Evolutionary conservation across 2,329 filamentous ascomycete species (phyloP).

Genomic region (Dactylonectria macrodidyma): DNA sequence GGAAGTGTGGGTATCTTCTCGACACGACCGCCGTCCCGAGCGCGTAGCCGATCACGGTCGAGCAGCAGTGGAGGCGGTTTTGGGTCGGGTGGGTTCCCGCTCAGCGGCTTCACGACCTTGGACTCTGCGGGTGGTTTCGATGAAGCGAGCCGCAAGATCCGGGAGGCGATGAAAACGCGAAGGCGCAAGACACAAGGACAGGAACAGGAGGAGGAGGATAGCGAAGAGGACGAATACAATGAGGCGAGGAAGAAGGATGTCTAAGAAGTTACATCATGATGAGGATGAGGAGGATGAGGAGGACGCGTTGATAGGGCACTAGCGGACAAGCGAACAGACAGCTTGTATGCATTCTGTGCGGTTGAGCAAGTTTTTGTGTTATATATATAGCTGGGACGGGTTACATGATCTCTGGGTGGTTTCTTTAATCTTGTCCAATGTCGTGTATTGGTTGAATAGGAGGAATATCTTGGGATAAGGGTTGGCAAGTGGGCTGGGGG

Average conservation of each 20-base stretch:
- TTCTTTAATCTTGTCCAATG: background rate
- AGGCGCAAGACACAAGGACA: constrained; percentile 67
- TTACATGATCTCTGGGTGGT: background rate
- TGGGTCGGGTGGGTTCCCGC: constrained; percentile 73
- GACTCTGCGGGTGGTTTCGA: constrained; percentile 81
- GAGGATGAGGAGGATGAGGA: background rate
- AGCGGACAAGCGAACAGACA: constrained; percentile 4
- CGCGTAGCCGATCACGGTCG: constrained; percentile 78
- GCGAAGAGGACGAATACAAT: constrained; percentile 59
- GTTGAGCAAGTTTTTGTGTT: constrained; percentile 22
- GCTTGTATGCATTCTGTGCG: constrained; percentile 8
- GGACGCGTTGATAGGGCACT: background rate
- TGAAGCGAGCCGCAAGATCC: constrained; percentile 87
- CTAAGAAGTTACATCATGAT: constrained; percentile 33
- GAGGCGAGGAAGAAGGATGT: constrained; percentile 61
- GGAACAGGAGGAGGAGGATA: constrained; percentile 55
- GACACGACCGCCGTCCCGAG: constrained; percentile 87
- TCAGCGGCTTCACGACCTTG: constrained; percentile 78
- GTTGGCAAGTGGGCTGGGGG: background rate
- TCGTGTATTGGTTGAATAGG: background rate
- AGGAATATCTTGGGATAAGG: background rate
- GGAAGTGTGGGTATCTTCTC: constrained; percentile 91
- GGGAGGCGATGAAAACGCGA: constrained; percentile 82
- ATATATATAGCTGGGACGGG: constrained; percentile 2
- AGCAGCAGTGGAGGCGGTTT: constrained; percentile 77